Base-by-base conservation (phyloP, 1,139 yeast species). In the Scheffersomyces segobiensis region DNA sequence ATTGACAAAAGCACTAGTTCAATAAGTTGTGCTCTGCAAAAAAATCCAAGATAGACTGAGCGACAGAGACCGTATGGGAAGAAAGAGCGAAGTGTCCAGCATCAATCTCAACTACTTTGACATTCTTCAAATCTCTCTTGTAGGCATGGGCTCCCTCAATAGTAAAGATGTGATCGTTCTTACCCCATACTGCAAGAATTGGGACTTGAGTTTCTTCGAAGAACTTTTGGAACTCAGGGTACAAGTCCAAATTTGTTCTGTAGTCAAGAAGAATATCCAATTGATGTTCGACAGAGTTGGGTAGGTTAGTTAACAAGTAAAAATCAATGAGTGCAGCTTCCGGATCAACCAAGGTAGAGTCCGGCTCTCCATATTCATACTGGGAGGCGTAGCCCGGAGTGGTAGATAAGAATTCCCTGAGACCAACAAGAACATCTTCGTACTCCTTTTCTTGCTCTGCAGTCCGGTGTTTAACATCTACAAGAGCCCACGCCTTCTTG, bases 1-100 rank as follows among this genome's bases (percentile, higher is more conserved):
- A 10, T 24, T 24, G 32, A 24, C 5, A 5, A 22, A 4, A 22
- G n/a, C 5, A 22, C 50, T 48, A 48, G 17, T 10, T 10, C 10
- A 48, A 19, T 21, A 48, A 20, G n/a, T 48, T 48, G 50, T 48
- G 17, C 50, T 48, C 50, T 5, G 50, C 50, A 8, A 24, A 48
- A 26, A 48, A 48, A n/a, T 48, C 50, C 50, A 48, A 48, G 7
- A 48, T 48, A 20, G 22, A 68, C 4, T 63, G 52, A 5, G 79
- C 74, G 50, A 78, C 70, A 55, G 69, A 73, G 18, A 58, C 64
- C 5, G 67, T 68, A 55, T 74, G 75, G 51, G 72, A 67, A 56
- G 71, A 76, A 46, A 74, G 65, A 5, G 79, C 79, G 66, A 80
- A 79, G 62, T 80, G 84, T 8, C 83, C 83, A 12, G 74, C 71